A percentile compares a stretch with the other conserved stretches of the same genome.
These are phyloP conservation scores for Kuraishia hungarica DNA, from an alignment of 805 yeast genomes.

Conservation along the genomic window DNA sequence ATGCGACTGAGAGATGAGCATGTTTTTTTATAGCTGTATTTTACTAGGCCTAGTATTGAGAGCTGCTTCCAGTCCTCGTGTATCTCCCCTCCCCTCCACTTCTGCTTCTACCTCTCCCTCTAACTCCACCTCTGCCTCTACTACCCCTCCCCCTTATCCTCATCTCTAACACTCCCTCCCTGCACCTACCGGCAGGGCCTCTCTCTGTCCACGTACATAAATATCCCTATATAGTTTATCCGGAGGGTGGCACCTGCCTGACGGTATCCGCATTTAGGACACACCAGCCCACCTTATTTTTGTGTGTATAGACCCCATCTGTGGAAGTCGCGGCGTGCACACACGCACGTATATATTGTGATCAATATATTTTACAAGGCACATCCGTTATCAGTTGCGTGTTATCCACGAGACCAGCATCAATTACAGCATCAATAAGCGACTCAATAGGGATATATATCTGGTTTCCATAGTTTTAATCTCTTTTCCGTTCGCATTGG, in stretches of 20 bases:
- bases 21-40: too few species aligned
- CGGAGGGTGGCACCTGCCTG: neutral
- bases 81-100: too few species aligned
- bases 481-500: neutral
- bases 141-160: neutral
- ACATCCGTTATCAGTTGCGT: neutral
- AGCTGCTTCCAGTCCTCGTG: too few species aligned
- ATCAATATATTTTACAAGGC: neutral
- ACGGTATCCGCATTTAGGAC: neutral
- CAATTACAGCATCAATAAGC: neutral
- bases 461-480: too few species aligned
- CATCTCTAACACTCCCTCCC: neutral
- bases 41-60: too few species aligned
- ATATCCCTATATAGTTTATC: neutral
- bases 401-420: neutral
- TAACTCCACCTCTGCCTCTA: neutral
- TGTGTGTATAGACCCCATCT: neutral
- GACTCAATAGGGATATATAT: neutral
- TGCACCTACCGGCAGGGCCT: neutral
- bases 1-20: too few species aligned
- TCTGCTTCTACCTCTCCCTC: too few species aligned
- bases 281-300: neutral
- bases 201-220: neutral
- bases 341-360: neutral
- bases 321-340: neutral